Conservation (phyloP, 2,329 filamentous ascomycete species). For the Paraphoma chrysanthemicola region DNA sequence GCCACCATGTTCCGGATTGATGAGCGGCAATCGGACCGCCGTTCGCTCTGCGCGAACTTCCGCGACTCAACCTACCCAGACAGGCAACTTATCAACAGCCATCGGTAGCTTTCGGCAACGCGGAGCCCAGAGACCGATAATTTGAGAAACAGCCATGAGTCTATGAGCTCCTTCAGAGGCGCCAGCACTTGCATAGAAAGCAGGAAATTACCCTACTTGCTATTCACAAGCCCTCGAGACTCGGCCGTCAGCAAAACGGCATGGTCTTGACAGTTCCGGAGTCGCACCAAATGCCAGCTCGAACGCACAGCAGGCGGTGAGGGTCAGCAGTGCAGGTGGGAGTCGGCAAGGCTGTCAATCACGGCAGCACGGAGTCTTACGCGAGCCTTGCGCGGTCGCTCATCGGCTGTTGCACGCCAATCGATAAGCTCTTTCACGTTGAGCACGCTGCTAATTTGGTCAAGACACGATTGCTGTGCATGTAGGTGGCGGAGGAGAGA, state of each 20-base stretch:
- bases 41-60: background rate
- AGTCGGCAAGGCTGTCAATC: background rate
- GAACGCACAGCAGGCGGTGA: constrained; percentile 3
- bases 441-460: background rate
- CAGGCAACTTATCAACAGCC: constrained; percentile 1
- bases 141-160: background rate
- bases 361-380: constrained; percentile 5
- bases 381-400: background rate
- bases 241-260: background rate
- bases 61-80: constrained; percentile 6
- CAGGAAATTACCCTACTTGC: too few relatives aligned
- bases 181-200: background rate
- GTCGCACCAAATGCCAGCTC: background rate
- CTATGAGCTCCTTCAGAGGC: background rate
- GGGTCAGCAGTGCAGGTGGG: constrained; percentile 3
- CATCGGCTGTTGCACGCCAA: background rate
- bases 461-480: background rate
- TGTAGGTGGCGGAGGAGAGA: background rate
- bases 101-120: constrained; percentile 11
- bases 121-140: constrained; percentile 1
- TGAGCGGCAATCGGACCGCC: background rate
- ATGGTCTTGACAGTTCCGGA: background rate
- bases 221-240: background rate
- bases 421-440: background rate
- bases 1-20: background rate